Evolutionary conservation across 805 yeast species (phyloP).

Genomic region (Danielozyma ontarioensis): DNA sequence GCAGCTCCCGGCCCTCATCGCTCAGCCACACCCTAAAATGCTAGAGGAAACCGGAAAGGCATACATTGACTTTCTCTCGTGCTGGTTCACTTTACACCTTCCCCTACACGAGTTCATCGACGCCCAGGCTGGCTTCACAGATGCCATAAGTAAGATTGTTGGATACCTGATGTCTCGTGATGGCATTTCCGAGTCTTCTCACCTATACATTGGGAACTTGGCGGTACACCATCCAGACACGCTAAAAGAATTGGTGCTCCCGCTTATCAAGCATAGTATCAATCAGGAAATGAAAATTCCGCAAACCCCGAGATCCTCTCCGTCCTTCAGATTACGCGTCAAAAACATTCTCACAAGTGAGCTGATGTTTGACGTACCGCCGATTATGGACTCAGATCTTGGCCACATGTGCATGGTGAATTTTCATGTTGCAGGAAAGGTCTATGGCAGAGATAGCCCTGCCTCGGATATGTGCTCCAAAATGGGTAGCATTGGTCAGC

Average conservation of each 20-base stretch:
- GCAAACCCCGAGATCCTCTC: too few relatives aligned
- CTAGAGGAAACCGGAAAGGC: too few relatives aligned
- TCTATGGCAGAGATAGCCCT: not conserved
- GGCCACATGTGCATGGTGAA: not conserved
- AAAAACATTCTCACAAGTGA: too few relatives aligned
- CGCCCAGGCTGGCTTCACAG: not conserved
- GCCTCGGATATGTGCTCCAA: not conserved
- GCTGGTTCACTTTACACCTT: not conserved
- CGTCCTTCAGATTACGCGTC: too few relatives aligned
- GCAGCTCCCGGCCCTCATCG: too few relatives aligned
- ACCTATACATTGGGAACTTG: constrained; percentile 13
- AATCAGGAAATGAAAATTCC: constrained; percentile 6
- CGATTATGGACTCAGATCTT: not conserved
- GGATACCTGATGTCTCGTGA: too few relatives aligned
- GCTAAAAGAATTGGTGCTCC: constrained; percentile 5
- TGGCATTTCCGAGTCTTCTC: too few relatives aligned
- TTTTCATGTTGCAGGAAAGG: not conserved
- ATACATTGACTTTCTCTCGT: too few relatives aligned
- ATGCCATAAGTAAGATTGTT: too few relatives aligned
- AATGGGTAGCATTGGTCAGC: not conserved
- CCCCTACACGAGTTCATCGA: not conserved
- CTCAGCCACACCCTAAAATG: too few relatives aligned
- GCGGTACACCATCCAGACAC: constrained; percentile 2
- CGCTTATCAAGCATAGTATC: constrained; percentile 6
- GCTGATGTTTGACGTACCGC: constrained; percentile 5